Conservation (phyloP, 257 asterid species). For the Lycium ferocissimum region DNA sequence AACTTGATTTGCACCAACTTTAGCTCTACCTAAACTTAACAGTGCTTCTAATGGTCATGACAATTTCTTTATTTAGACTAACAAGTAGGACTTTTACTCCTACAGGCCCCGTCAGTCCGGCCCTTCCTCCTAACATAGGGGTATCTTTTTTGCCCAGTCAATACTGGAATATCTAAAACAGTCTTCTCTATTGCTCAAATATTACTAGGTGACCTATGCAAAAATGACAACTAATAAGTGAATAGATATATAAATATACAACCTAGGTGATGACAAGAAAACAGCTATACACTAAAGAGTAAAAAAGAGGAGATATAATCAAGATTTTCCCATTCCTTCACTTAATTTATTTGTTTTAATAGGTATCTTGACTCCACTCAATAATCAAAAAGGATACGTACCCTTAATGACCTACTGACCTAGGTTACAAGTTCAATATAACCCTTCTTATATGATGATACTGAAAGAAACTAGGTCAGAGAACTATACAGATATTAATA, state of each 20-base stretch:
- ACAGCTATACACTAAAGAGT: neutral
- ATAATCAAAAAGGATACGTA: constrained; percentile 18
- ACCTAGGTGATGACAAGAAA: neutral
- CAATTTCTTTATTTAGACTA: neutral
- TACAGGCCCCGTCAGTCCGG: neutral
- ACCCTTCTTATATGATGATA: constrained; percentile 12
- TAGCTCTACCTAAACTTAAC: neutral
- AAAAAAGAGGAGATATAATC: neutral
- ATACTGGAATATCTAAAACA: neutral
- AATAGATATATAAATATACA: neutral
- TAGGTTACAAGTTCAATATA: constrained; percentile 4
- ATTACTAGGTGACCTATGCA: neutral
- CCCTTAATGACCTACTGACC: neutral
- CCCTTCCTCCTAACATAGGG: neutral
- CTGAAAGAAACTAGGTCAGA: neutral
- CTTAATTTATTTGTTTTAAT: neutral
- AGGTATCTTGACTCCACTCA: neutral
- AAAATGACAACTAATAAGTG: neutral
- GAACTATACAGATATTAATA: constrained; percentile 13
- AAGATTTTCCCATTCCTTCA: neutral
- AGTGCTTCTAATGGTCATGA: neutral
- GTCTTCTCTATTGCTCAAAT: neutral
- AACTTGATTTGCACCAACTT: neutral
- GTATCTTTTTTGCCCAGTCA: neutral
- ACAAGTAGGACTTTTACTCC: neutral